A percentile compares a stretch with the other conserved stretches of the same genome.
Evolutionary conservation across 2,329 filamentous ascomycete genomes (phyloP).

Genomic region (Neopestalotiopsis sp.): DNA sequence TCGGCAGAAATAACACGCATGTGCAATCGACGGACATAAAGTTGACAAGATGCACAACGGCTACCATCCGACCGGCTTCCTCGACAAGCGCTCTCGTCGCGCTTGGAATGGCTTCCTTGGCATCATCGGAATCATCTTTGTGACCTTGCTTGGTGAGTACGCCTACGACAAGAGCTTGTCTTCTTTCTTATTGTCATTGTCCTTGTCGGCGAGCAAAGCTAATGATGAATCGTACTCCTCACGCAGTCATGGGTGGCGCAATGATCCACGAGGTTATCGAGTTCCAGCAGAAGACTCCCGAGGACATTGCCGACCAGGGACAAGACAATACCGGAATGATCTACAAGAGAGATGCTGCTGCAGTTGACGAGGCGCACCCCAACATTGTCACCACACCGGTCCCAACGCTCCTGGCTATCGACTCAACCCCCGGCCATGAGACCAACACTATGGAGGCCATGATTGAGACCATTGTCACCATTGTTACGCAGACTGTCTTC

Average conservation of each 20-base stretch:
- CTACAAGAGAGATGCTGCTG: background rate
- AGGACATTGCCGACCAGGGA: background rate
- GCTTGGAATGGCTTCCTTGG: background rate
- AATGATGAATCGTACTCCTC: background rate
- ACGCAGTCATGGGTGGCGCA: background rate
- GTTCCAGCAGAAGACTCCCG: background rate
- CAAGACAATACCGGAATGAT: background rate
- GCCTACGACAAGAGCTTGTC: background rate
- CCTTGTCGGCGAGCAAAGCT: background rate
- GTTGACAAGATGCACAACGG: background rate
- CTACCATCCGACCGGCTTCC: background rate
- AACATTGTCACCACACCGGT: background rate
- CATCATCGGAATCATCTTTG: background rate
- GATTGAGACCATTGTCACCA: background rate
- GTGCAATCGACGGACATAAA: no score
- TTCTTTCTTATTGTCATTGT: background rate
- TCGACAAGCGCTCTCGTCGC: background rate
- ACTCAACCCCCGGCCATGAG: background rate
- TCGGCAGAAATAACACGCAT: background rate
- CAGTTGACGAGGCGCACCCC: background rate
- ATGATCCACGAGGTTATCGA: background rate
- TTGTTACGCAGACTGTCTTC: background rate
- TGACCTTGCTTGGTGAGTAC: background rate
- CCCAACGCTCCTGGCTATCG: background rate
- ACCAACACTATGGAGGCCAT: background rate